Base-by-base conservation (phyloP, 169 alveolate species). In the Pseudocohnilembus persalinus region DNA sequence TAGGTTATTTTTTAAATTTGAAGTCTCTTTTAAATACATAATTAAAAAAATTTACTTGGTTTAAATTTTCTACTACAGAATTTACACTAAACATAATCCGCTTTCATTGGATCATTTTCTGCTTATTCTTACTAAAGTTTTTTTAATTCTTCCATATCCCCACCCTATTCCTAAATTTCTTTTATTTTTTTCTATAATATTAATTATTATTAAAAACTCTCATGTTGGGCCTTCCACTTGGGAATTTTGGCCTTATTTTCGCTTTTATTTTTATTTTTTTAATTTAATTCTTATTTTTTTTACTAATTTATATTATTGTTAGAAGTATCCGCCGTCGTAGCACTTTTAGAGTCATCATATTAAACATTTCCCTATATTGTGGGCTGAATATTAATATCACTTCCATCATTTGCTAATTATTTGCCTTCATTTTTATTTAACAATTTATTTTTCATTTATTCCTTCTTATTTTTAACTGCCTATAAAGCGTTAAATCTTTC, bases 371-470 rank as follows among this genome's bases (percentile, higher is more conserved):
- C 31, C 29, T 30, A 31, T 15, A 6, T 73, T 15, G 28, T 73
- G 26, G 28, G 11, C 6, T 73, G 6, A n/a, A 26, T 73, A 15
- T 73, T 73, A 73, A 15, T n/a, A n/a, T 73, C 77, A 26, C 30
- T 90, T 90, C 63, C 83, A 83, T 64, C 68, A 31, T 77, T 85
- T 87, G 4, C 88, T 83, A 28, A 83, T 74, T 28, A 77, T 87
- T 1, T 83, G 77, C 31, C 88, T 88, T 32, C 77, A 33, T 32
- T 76, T 4, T 16, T 88, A 78, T 82, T 83, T 27, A 25, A 88
- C 83, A 73, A 85, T 92, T 29, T 91, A 83, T 30, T 83, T 24
- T 73, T 83, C 85, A 92, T 92, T 88, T 34, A 85, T 89, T 0
- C 81, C 75, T 31, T 33, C 0, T 34, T 63, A n/a, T 49, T 20